Base-by-base conservation (phyloP, 192 early-diverging fungal genomes). In the Rhizophagus clarus region DNA sequence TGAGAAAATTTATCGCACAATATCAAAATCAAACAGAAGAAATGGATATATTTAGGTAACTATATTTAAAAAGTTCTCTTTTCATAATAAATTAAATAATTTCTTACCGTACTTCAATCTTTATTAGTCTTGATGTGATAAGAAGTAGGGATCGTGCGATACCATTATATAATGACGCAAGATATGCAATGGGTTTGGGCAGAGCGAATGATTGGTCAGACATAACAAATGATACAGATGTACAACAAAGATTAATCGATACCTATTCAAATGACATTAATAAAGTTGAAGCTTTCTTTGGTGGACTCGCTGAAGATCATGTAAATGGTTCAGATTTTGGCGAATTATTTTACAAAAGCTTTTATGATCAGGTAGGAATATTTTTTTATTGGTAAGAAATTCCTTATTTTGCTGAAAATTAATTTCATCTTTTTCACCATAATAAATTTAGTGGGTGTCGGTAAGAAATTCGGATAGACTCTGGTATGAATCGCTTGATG, bases 401-500 rank as follows among this genome's bases (percentile, higher is more conserved):
- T 11, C 1, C 12, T 12, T 45, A 12, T 45, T 45, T 12, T 37
- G 37, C 6, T 37, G 37, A 56, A 56, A 22, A 56, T 56, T 22
- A 7, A 22, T 2, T 56, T 56, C 20, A 4, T 7, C n/a, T n/a
- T n/a, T n/a, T n/a, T n/a, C n/a, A n/a, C n/a, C n/a, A n/a, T n/a
- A n/a, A n/a, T n/a, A n/a, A n/a, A n/a, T n/a, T 3, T 56, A 89
- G 61, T 91, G 87, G 67, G 24, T 56, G 3, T 64, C 77, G 4
- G 42, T 91, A 11, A 75, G 88, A 6, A 89, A 88, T 62, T 88
- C 85, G 1, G 88, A 89, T 64, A 76, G 87, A n/a, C 87, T 83
- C 56, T 89, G 88, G 88, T 89, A 88, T 73, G 85, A 89, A 76
- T 68, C 66, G 12, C 69, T 81, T 4, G 64, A 11, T 8, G n/a